Conservation (phyloP, 225 moss, liverwort and hornwort genomes). For the Sphagnum tenellum region DNA sequence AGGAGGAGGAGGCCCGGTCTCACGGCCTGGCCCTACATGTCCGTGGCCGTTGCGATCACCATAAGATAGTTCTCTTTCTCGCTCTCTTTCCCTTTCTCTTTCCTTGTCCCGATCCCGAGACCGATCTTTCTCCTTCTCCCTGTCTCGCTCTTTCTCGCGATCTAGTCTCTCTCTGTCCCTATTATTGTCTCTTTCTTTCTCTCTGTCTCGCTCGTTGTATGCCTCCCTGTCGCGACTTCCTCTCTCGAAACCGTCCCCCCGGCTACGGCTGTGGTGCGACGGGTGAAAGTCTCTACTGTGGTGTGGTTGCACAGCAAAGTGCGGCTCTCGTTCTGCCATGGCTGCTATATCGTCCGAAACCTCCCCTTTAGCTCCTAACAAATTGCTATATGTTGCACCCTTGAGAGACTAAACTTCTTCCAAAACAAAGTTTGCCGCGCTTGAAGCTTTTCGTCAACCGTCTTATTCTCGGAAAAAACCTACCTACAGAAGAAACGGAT, state of each 20-base stretch:
- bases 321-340: slow-evolving; percentile 56
- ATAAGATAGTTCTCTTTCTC: slow-evolving; percentile 47
- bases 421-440: no score
- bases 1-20: slow-evolving; percentile 47
- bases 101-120: slow-evolving; percentile 61
- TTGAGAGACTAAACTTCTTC: no score
- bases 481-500: no score
- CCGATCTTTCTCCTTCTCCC: slow-evolving; percentile 61
- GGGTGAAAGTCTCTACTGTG: slow-evolving; percentile 38
- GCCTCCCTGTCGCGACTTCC: slow-evolving; percentile 61
- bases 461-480: no score
- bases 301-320: slow-evolving; percentile 29
- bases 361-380: no score
- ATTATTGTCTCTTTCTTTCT: slow-evolving; percentile 74
- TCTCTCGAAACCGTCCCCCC: slow-evolving; percentile 46
- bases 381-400: no score
- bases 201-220: slow-evolving; percentile 80
- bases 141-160: no score
- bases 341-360: no score
- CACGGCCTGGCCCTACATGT: slow-evolving; percentile 70
- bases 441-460: no score
- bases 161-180: slow-evolving; percentile 19
- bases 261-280: slow-evolving; percentile 46
- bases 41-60: slow-evolving; percentile 78
- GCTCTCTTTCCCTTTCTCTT: slow-evolving; percentile 20